A percentile compares a stretch with the other conserved stretches of the same genome.
phyloP scores from a whole-genome alignment of 805 yeast genomes.

The Lachancea lanzarotensis region DNA sequence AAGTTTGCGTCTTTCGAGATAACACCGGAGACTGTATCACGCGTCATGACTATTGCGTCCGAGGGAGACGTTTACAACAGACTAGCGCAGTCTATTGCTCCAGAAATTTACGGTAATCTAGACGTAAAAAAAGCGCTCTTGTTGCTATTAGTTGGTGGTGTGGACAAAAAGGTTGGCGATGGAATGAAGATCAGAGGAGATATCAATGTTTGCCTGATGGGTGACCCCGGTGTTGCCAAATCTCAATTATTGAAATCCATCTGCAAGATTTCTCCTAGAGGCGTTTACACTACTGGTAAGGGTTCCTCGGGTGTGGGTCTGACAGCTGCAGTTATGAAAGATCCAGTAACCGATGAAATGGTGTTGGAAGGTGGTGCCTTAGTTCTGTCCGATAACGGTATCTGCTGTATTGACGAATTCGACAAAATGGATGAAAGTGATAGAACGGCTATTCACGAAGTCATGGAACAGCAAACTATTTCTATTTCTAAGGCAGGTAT shows the following conservation, averaged over 20 bases:
- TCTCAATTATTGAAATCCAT: conserved; percentile 91
- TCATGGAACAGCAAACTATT: conserved; percentile 98
- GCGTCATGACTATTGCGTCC: conserved; percentile 48
- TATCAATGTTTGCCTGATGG: conserved; percentile 92
- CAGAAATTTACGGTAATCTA: conserved; percentile 90
- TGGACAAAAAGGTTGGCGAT: conserved; percentile 88
- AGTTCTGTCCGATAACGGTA: conserved; percentile 94
- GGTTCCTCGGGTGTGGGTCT: conserved; percentile 99
- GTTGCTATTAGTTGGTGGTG: conserved; percentile 87
- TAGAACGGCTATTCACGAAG: conserved; percentile 78
- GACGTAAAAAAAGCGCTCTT: conserved; percentile 90
- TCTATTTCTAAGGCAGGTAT: conserved; percentile 97
- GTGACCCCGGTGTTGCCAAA: conserved; percentile 99
- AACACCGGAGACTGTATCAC: conserved; percentile 47
- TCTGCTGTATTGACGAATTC: conserved; percentile 97
- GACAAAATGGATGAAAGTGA: conserved; percentile 98
- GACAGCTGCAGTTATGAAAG: conserved; percentile 98
- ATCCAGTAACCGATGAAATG: conserved; percentile 98
- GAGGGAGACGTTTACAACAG: conserved; percentile 72
- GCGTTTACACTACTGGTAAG: conserved; percentile 95
- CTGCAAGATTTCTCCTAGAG: conserved; percentile 88
- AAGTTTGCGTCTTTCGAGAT: conserved; percentile 65
- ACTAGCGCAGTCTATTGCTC: conserved; percentile 87
- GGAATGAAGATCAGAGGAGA: conserved; percentile 98
- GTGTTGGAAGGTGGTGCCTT: conserved; percentile 97